Conservation (phyloP, 371 early-diverging fungal genomes). For the Zancudomyces culisetae region DNA sequence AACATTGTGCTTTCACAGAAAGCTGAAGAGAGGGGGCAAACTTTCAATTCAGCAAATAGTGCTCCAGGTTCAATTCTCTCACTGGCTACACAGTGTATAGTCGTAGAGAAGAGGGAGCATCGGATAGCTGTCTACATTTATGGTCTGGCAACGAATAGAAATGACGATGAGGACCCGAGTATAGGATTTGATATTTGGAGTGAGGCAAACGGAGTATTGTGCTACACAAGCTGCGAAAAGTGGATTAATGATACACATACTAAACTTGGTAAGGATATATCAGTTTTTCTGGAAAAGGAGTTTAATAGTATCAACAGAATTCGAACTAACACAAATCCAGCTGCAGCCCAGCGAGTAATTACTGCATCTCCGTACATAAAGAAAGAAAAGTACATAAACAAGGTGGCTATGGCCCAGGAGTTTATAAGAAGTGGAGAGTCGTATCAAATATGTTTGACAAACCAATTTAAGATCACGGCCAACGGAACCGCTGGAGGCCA, state of each 20-base stretch:
- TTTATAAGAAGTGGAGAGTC: slow-evolving; percentile 73
- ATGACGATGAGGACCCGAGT: background rate
- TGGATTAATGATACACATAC: slow-evolving; percentile 5
- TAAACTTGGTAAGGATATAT: background rate
- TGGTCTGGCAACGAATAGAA: background rate
- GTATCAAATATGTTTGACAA: slow-evolving; percentile 87
- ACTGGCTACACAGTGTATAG: background rate
- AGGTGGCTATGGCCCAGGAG: slow-evolving; percentile 38
- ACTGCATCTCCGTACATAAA: background rate
- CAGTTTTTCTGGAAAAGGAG: background rate
- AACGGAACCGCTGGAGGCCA: slow-evolving; percentile 4
- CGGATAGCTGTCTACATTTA: background rate
- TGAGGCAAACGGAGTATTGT: background rate
- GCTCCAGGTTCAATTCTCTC: background rate
- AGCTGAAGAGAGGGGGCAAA: background rate
- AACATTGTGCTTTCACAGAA: background rate
- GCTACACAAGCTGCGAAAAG: background rate
- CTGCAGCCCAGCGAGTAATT: background rate
- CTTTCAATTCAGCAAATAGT: background rate
- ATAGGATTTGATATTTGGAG: background rate
- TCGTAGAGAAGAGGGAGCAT: background rate
- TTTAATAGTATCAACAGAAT: background rate
- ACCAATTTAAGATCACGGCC: slow-evolving; percentile 37
- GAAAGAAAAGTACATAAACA: slow-evolving; percentile 31
- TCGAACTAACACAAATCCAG: background rate